Evolutionary conservation across 2,329 filamentous ascomycete species (phyloP).

Genomic region (Aspergillus sergii): DNA sequence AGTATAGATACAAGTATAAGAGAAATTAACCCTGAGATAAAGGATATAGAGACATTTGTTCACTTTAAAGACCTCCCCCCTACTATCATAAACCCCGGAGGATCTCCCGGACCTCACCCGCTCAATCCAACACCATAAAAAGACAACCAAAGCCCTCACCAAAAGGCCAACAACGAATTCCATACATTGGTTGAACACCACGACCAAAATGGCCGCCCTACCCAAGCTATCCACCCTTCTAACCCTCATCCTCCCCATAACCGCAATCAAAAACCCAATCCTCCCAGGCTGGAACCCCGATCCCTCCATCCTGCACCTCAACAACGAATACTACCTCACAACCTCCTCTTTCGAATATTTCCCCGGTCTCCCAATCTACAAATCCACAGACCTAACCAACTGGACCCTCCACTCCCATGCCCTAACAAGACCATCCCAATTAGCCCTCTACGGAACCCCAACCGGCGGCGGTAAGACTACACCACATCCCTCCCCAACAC

Average conservation of each 20-base stretch:
- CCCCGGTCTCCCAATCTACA: slow-evolving; percentile 11
- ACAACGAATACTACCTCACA: slow-evolving; percentile 8
- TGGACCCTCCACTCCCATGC: slow-evolving; percentile 9
- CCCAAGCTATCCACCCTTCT: neutral
- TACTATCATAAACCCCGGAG: neutral
- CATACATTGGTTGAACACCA: neutral
- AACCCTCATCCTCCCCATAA: neutral
- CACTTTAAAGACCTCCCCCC: neutral
- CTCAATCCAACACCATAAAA: neutral
- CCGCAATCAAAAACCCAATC: slow-evolving; percentile 1
- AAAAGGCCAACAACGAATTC: neutral
- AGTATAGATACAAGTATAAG: neutral
- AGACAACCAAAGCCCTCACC: neutral
- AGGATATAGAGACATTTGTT: neutral
- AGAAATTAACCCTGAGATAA: neutral
- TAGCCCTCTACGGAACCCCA: slow-evolving; percentile 3
- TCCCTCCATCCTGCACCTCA: neutral
- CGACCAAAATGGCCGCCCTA: neutral
- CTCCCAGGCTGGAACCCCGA: slow-evolving; percentile 9
- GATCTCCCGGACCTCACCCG: neutral
- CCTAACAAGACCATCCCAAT: neutral
- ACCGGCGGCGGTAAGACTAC: neutral
- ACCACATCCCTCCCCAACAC: neutral
- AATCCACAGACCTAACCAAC: slow-evolving; percentile 3
- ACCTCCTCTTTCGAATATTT: slow-evolving; percentile 7